phyloP scores from a whole-genome alignment of 371 early-diverging fungal genomes.

The Zychaea mexicana region DNA sequence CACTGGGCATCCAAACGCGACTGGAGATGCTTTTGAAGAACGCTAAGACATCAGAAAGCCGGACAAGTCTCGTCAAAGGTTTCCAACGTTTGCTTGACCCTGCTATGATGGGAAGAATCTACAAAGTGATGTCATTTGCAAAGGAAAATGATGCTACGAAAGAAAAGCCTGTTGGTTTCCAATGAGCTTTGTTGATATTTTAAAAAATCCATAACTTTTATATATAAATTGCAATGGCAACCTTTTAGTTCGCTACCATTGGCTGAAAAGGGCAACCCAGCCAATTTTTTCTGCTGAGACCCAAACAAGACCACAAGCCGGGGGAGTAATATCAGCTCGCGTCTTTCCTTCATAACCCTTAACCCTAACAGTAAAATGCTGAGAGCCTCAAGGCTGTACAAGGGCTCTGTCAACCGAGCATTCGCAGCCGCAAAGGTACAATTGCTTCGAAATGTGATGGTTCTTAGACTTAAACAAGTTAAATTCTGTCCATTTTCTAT shows the following conservation, averaged over 20 bases:
- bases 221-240: too few species aligned
- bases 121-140: constrained; percentile 75
- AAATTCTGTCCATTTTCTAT: background rate
- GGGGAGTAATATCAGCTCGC: background rate
- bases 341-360: background rate
- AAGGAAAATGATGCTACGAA: constrained; percentile 24
- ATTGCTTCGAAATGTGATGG: background rate
- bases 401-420: constrained; percentile 4
- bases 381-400: constrained; percentile 1
- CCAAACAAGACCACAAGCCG: too few species aligned
- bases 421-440: background rate
- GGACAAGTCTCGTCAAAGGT: constrained; percentile 64
- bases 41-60: constrained; percentile 48
- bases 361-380: constrained; percentile 2
- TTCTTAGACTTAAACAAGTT: too few species aligned
- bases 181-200: background rate
- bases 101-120: constrained; percentile 77
- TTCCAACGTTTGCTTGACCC: constrained; percentile 80
- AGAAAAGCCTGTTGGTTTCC: constrained; percentile 19
- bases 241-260: too few species aligned
- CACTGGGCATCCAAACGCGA: constrained; percentile 85
- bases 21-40: constrained; percentile 70
- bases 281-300: background rate
- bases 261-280: too few species aligned
- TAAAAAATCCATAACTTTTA: background rate